Base-by-base conservation (phyloP, 495 filamentous ascomycete species). In the Penicillium flavigenum region DNA sequence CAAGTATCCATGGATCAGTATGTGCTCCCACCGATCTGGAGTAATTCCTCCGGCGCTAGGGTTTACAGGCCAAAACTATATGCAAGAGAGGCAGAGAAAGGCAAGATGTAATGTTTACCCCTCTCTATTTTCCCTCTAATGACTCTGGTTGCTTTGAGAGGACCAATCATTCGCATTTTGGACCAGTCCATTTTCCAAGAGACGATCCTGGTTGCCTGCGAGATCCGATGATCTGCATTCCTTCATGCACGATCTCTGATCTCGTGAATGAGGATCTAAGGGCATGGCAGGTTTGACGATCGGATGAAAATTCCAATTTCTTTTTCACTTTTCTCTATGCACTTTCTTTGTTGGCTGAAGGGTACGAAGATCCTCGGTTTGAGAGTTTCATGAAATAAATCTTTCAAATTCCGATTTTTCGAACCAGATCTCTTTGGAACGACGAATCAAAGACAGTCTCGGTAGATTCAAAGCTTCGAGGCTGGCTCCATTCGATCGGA, bases 151-250 rank as follows among this genome's bases (percentile, higher is more conserved):
- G 10, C 36, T 17, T 39, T 39, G 6, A 16, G 32, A 36, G 29
- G 9, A 29, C 27, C 27, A 10, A 34, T 14, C 11, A 34, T 2
- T 10, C 10, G 3, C 31, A 10, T 46, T 45, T 44, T 24, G 8
- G 44, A 55, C 43, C 43, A 47, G 51, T 54, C 53, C 53, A 47
- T 8, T 44, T 47, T 36, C 10, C 29, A 5, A 51, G 26, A 27
- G 47, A 11, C 53, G 44, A 55, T 36, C 44, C 31, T 34, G 47
- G 53, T 47, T 55, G 22, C 29, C 54, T 62, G 59, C 53, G 51
- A 62, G 60, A 68, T 64, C 63, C 57, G 59, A 69, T 63, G 66
- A 71, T 71, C 69, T 66, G 60, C 70, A 67, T 72, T 58, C 65
- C 63, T 56, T 62, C 44, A 62, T 66, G 66, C 66, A 68, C 63